These are phyloP conservation scores for Aureobasidium sp. DNA, from an alignment of 2,329 filamentous ascomycete genomes.

Conservation along the genomic window DNA sequence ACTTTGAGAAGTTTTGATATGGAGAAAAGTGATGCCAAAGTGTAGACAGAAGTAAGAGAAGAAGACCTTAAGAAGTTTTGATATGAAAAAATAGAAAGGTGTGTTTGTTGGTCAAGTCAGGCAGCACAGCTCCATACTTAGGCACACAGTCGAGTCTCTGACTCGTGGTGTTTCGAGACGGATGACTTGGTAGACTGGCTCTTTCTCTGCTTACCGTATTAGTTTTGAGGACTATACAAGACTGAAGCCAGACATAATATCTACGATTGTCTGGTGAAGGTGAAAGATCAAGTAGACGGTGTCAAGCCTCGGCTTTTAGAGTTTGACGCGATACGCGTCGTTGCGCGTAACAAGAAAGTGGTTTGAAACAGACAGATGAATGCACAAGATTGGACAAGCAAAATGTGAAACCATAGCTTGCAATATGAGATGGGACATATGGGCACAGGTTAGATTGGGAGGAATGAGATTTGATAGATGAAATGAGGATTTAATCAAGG, in stretches of 20 bases:
- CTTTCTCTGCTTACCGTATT: background rate
- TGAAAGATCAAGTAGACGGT: background rate
- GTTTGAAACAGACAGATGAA: background rate
- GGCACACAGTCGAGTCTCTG: background rate
- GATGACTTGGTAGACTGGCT: too few relatives aligned
- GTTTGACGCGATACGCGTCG: slow-evolving; percentile 2
- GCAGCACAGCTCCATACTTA: background rate
- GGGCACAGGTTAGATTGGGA: background rate
- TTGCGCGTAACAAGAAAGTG: background rate
- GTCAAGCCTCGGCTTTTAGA: slow-evolving; percentile 5
- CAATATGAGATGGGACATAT: background rate
- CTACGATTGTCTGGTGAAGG: background rate
- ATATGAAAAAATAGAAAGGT: background rate
- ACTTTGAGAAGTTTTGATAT: background rate
- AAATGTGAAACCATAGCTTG: background rate
- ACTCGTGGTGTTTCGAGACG: background rate
- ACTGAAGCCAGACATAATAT: background rate
- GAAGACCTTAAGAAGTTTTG: background rate
- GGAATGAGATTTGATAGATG: background rate
- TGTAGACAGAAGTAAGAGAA: background rate
- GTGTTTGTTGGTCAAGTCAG: background rate
- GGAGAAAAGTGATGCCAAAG: too few relatives aligned
- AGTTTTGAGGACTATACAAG: too few relatives aligned
- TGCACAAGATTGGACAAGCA: background rate
- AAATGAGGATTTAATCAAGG: background rate